Conservation (phyloP, 441 rosid genomes). For the Populus trichocarpa region DNA sequence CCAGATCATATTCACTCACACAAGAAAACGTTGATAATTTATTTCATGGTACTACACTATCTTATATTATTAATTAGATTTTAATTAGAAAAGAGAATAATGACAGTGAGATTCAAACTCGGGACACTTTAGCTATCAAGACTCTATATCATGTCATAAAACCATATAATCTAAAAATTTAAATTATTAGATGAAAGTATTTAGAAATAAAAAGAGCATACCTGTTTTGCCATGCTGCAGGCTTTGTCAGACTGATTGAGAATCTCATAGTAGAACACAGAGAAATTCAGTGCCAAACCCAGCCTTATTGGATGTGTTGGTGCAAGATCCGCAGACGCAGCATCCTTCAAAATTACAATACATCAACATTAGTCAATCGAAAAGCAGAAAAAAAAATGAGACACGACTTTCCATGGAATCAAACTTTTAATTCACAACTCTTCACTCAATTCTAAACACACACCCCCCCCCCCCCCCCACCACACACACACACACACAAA, state of each 20-base stretch:
- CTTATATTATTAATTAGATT: too few relatives aligned
- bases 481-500: too few relatives aligned
- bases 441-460: not conserved
- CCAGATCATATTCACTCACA: not conserved
- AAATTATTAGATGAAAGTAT: too few relatives aligned
- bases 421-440: not conserved
- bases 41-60: too few relatives aligned
- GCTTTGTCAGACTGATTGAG: slow-evolving; percentile 84
- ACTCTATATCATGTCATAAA: too few relatives aligned
- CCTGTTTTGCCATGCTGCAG: slow-evolving; percentile 93
- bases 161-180: not conserved
- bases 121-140: too few relatives aligned
- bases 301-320: slow-evolving; percentile 87
- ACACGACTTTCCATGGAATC: not conserved
- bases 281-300: slow-evolving; percentile 79
- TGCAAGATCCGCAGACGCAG: slow-evolving; percentile 66
- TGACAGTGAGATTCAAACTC: too few relatives aligned
- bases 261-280: slow-evolving; percentile 87
- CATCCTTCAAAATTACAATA: slow-evolving; percentile 39
- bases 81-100: too few relatives aligned
- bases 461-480: not conserved
- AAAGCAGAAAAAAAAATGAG: not conserved
- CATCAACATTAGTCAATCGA: not conserved
- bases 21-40: not conserved
- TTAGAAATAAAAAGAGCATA: slow-evolving; percentile 10